These are phyloP conservation scores for Agarophyton chilense DNA, from an alignment of 23 red algal species.

Conservation along the genomic window DNA sequence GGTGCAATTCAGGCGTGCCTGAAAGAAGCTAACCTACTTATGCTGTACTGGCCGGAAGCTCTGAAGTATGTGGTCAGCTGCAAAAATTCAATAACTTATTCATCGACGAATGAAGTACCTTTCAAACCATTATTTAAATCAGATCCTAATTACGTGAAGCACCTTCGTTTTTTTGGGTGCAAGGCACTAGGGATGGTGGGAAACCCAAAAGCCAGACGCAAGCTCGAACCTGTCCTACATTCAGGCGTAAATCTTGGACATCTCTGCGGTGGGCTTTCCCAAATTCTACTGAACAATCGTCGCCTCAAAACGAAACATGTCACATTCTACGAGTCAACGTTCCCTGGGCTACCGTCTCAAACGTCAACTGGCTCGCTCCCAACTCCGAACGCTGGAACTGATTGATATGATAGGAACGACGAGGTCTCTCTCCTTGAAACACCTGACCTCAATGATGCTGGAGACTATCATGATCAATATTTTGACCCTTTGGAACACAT, in stretches of 20 bases:
- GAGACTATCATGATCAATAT: too few relatives aligned
- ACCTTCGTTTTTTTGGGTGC: constrained; percentile 10
- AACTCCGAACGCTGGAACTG: too few relatives aligned
- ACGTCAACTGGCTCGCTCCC: too few relatives aligned
- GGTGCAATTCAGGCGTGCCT: neutral
- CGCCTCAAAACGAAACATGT: neutral
- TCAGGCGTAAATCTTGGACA: constrained; percentile 4
- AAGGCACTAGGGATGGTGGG: neutral
- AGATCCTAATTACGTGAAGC: neutral
- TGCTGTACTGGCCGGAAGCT: constrained; percentile 16
- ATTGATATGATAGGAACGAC: too few relatives aligned
- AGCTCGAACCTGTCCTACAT: neutral
- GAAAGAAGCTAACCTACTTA: neutral
- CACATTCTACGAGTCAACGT: neutral
- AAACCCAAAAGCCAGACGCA: neutral
- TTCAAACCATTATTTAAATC: neutral
- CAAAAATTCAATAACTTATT: constrained; percentile 31
- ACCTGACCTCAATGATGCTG: too few relatives aligned
- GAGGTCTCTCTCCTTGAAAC: too few relatives aligned
- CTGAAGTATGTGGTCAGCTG: neutral
- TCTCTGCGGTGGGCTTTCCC: neutral
- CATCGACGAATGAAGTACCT: neutral
- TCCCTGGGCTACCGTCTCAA: neutral
- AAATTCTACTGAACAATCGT: neutral
- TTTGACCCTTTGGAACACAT: neutral